Evolutionary conservation across 129 eudicot genomes (phyloP), one percentile per base, ranked within the genome.

Genomic region (Ambrosia artemisiifolia): DNA sequence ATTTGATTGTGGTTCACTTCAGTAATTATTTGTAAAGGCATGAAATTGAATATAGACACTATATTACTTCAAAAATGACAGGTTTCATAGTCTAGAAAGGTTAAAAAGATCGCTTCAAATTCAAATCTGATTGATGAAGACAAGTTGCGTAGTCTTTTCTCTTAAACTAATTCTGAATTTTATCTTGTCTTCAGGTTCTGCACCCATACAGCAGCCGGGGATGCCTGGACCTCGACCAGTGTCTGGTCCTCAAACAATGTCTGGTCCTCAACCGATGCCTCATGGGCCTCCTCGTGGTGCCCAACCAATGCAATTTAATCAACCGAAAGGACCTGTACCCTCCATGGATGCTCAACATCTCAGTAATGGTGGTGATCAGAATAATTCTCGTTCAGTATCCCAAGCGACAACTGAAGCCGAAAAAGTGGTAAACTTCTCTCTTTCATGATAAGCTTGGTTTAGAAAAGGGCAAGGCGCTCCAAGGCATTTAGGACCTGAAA

Each of bases 281-380:
- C 87, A 83, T 81, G 75, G 95, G 86, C 88, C 95, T 74, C 88
- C 86, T 69, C 69, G 88, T 71, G 71, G 88, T 63, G 43, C 75
- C 56, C 79, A 66, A 60, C 69, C 84, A 73, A 65, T 63, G 86
- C 96, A 78, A 55, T 82, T 75, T 65, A 85, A 83, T 82, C 96
- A 87, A 80, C 83, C 79, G 75, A 87, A 69, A 74, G 65, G 82
- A 38, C 77, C 79, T 64, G 72, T 65, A 9, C 72, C 73, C 38
- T 63, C 79, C 53, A 35, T 79, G 72, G 91, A 79, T 71, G 71
- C 75, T 14, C 62, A 76, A 35, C 83, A 70, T 53, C 81, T 72
- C 55, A 83, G 82, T 50, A 85, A 85, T 57, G 95, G 91, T 67
- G 91, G 91, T 43, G 72, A 83, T 71, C 85, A 59, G 47, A 81